A percentile compares a stretch with the other conserved stretches of the same genome.
These are phyloP conservation scores for Pisolithus microcarpus DNA, from an alignment of 768 basidiomycete genomes.

Conservation along the genomic window DNA sequence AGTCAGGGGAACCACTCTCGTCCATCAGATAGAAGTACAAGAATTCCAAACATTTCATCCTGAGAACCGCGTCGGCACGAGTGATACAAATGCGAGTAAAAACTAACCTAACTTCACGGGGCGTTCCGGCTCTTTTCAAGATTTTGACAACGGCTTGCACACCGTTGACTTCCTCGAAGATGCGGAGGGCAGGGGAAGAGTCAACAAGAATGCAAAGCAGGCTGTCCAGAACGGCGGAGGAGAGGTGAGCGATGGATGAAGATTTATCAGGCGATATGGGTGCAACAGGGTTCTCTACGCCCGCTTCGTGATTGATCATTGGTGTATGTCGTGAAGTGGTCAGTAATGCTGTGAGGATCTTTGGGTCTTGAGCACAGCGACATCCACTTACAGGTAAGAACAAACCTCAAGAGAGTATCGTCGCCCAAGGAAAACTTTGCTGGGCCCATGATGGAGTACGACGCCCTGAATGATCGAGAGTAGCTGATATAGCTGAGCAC, in stretches of 20 bases:
- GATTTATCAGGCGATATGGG: conserved; percentile 17
- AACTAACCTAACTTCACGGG: conserved; percentile 78
- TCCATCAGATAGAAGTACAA: conserved; percentile 92
- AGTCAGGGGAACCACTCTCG: conserved; percentile 41
- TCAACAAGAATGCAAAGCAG: conserved; percentile 88
- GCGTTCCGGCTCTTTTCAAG: conserved; percentile 77
- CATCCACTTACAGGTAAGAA: neutral
- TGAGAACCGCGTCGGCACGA: conserved; percentile 24
- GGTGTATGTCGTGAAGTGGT: conserved; percentile 61
- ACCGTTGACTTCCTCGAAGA: conserved; percentile 72
- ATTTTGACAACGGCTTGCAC: conserved; percentile 81
- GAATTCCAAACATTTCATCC: conserved; percentile 96
- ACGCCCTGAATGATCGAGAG: conserved; percentile 75
- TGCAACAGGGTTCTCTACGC: neutral
- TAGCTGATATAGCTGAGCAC: conserved; percentile 48
- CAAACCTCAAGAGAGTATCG: conserved; percentile 60
- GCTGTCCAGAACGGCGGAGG: conserved; percentile 74
- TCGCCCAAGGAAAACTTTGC: conserved; percentile 65
- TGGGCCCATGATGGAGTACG: conserved; percentile 56
- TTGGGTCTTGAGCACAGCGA: conserved; percentile 4
- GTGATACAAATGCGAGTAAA: conserved; percentile 41
- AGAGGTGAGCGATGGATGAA: conserved; percentile 37
- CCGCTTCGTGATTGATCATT: conserved; percentile 14
- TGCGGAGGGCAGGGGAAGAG: conserved; percentile 62
- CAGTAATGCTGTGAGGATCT: conserved; percentile 71